Percentiles rank a stretch among this genome's conserved stretches.
Evolutionary conservation across 2,329 filamentous ascomycete species (phyloP).

Genomic region (Colletotrichum limetticola): DNA sequence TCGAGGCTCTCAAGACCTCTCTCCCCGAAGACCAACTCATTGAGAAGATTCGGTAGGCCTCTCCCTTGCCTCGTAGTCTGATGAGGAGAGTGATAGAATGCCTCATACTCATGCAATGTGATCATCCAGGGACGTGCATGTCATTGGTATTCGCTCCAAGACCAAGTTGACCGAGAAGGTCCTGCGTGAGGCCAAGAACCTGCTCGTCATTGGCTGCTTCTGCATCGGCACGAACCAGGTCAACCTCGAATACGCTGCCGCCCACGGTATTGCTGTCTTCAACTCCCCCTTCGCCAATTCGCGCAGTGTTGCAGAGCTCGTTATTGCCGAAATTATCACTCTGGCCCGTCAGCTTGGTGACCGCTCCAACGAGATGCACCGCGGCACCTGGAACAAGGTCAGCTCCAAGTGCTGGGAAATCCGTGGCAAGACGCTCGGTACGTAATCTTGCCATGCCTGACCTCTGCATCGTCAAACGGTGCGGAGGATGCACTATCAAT

Average conservation of each 20-base stretch:
- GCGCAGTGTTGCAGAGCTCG: constrained; percentile 93
- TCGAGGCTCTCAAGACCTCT: constrained; percentile 89
- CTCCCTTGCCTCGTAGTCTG: not conserved
- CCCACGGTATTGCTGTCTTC: constrained; percentile 94
- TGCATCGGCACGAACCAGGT: constrained; percentile 99
- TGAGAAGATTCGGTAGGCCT: constrained; percentile 88
- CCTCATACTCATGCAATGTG: constrained; percentile 35
- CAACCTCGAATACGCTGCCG: constrained; percentile 84
- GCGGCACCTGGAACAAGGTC: constrained; percentile 97
- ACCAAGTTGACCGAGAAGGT: constrained; percentile 92
- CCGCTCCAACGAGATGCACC: constrained; percentile 93
- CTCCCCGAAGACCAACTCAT: constrained; percentile 93
- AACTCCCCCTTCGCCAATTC: constrained; percentile 99
- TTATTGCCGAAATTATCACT: constrained; percentile 92
- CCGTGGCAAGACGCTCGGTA: constrained; percentile 93
- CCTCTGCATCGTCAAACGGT: not conserved
- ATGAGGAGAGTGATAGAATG: not conserved
- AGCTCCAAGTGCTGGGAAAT: constrained; percentile 98
- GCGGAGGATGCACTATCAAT: not conserved
- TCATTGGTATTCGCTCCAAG: constrained; percentile 98
- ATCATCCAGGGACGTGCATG: constrained; percentile 82
- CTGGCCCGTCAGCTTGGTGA: constrained; percentile 94
- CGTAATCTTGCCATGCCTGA: constrained; percentile 36
- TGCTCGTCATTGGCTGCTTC: constrained; percentile 97
- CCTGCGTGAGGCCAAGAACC: constrained; percentile 88